Percentiles rank a stretch among this genome's conserved stretches.
These are phyloP conservation scores for Aspergillus floridensis DNA, from an alignment of 2,329 filamentous ascomycete genomes.

Conservation along the genomic window DNA sequence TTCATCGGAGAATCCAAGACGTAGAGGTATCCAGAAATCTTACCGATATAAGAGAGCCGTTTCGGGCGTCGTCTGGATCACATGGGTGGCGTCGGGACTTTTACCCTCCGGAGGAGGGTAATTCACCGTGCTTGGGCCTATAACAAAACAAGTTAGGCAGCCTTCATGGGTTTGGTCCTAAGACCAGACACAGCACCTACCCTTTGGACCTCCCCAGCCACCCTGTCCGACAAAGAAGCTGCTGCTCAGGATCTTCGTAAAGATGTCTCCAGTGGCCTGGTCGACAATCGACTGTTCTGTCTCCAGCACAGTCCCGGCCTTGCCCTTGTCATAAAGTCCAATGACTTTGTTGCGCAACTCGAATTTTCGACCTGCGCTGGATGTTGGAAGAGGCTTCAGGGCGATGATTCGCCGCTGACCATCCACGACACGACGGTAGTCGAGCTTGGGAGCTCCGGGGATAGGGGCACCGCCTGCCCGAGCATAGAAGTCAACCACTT, in stretches of 20 bases:
- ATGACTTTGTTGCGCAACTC: slow-evolving; percentile 74
- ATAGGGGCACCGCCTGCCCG: slow-evolving; percentile 61
- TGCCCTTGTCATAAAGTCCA: slow-evolving; percentile 87
- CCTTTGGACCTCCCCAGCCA: slow-evolving; percentile 88
- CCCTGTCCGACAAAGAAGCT: slow-evolving; percentile 78
- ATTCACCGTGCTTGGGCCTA: slow-evolving; percentile 67
- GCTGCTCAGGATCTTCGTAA: slow-evolving; percentile 65
- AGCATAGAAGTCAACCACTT: slow-evolving; percentile 83
- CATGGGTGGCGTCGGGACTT: slow-evolving; percentile 67
- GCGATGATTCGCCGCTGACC: slow-evolving; percentile 79
- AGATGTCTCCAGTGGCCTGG: slow-evolving; percentile 65
- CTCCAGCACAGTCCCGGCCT: slow-evolving; percentile 76
- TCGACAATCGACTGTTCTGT: slow-evolving; percentile 76
- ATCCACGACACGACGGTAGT: slow-evolving; percentile 72
- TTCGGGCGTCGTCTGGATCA: slow-evolving; percentile 68
- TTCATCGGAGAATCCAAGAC: background rate
- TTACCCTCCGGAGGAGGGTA: slow-evolving; percentile 73
- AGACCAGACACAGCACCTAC: slow-evolving; percentile 40
- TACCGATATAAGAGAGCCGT: slow-evolving; percentile 72
- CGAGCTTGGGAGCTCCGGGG: slow-evolving; percentile 73
- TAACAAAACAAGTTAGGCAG: background rate
- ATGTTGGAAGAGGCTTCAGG: slow-evolving; percentile 70
- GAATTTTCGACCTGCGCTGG: slow-evolving; percentile 69
- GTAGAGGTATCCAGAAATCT: slow-evolving; percentile 13
- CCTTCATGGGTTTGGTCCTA: background rate